phyloP scores from a whole-genome alignment of 257 asterid genomes.

The Oldenlandia corymbosa region DNA sequence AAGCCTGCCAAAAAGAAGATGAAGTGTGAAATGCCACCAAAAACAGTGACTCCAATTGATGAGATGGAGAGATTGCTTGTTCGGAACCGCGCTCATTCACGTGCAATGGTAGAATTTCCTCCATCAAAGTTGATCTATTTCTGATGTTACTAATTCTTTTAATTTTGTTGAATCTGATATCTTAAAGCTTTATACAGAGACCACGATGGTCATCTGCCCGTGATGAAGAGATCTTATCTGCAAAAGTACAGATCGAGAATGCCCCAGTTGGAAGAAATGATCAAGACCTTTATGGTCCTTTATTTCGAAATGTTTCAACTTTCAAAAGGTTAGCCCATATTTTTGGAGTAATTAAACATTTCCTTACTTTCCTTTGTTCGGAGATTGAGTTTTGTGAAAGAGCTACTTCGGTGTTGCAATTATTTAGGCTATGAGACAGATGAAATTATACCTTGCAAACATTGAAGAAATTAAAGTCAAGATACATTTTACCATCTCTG shows the following conservation, averaged over 20 bases:
- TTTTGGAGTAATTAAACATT: too few species aligned
- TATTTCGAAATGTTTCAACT: constrained; percentile 66
- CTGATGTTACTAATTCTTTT: neutral
- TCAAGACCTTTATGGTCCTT: constrained; percentile 54
- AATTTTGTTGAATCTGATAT: constrained; percentile 3
- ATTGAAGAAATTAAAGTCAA: neutral
- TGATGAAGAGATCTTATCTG: constrained; percentile 60
- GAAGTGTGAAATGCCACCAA: constrained; percentile 84
- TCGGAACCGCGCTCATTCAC: constrained; percentile 69
- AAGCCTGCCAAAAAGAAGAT: constrained; percentile 54
- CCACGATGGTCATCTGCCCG: constrained; percentile 81
- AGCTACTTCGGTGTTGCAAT: too few species aligned
- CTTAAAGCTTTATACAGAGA: constrained; percentile 42
- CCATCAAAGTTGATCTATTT: neutral
- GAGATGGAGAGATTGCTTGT: constrained; percentile 66
- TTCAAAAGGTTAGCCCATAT: constrained; percentile 64
- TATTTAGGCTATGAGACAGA: neutral
- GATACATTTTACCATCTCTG: neutral
- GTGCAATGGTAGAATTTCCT: constrained; percentile 63
- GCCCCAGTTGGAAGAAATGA: constrained; percentile 50
- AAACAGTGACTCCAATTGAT: constrained; percentile 42
- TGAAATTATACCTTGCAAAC: neutral
- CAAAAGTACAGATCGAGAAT: constrained; percentile 57
- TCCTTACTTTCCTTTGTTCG: neutral
- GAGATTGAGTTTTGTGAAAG: neutral